phyloP scores from a whole-genome alignment of 192 early-diverging fungal species.

The Kickxella alabastrina region DNA sequence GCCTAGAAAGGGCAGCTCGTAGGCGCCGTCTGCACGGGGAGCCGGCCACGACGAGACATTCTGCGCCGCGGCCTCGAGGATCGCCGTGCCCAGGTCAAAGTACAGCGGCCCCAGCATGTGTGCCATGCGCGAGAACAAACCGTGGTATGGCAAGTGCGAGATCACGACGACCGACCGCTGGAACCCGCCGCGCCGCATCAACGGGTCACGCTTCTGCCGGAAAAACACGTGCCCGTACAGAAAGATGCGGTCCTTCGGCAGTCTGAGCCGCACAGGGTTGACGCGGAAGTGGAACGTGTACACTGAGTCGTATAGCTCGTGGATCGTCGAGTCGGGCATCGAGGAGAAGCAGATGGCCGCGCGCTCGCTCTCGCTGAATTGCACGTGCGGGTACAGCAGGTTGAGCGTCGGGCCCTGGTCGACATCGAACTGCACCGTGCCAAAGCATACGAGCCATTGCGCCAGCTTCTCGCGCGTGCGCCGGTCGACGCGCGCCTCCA shows the following conservation, averaged over 20 bases:
- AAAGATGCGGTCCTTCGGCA: conserved; percentile 42
- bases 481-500: conserved; percentile 42
- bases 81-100: conserved; percentile 73
- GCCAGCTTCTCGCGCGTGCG: conserved; percentile 20
- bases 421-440: conserved; percentile 77
- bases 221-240: conserved; percentile 91
- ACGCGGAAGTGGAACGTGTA: conserved; percentile 71
- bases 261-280: conserved; percentile 45
- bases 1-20: conserved; percentile 73
- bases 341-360: conserved; percentile 77
- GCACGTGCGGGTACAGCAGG: conserved; percentile 67
- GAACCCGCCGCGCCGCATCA: conserved; percentile 85
- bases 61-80: conserved; percentile 77
- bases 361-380: conserved; percentile 62
- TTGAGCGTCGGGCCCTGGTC: conserved; percentile 75
- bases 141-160: conserved; percentile 84
- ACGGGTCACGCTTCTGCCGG: conserved; percentile 81
- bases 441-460: conserved; percentile 69
- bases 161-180: conserved; percentile 89
- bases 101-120: conserved; percentile 72
- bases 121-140: conserved; percentile 75
- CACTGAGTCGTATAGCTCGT: conserved; percentile 69
- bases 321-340: conserved; percentile 73
- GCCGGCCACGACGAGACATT: conserved; percentile 70
- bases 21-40: conserved; percentile 54